Percentiles rank a stretch among this genome's conserved stretches.
phyloP scores from a whole-genome alignment of 164 flowering plant species.

The Aristolochia californica region DNA sequence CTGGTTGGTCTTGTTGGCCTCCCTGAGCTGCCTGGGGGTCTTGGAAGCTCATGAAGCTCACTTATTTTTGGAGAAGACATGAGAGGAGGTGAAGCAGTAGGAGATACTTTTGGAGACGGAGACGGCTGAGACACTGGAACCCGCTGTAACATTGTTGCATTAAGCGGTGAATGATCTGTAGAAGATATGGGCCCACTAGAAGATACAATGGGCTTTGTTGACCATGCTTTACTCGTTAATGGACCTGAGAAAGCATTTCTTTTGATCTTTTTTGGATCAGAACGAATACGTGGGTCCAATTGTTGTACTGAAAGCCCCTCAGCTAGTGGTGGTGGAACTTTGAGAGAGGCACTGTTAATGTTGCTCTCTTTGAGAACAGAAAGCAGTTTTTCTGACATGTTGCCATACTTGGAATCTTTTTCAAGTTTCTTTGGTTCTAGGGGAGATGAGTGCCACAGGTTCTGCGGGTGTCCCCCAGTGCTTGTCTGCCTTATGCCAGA shows the following conservation, averaged over 20 bases:
- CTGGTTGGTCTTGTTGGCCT: constrained; percentile 21
- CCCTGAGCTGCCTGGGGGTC: constrained; percentile 44
- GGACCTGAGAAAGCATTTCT: constrained; percentile 78
- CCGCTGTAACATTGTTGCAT: constrained; percentile 8
- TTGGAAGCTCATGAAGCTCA: constrained; percentile 95
- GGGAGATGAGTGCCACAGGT: constrained; percentile 65
- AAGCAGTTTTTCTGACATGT: constrained; percentile 14
- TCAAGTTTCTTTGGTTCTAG: constrained; percentile 35
- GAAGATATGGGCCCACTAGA: constrained; percentile 36
- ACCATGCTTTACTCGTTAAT: constrained; percentile 35
- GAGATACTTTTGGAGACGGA: constrained; percentile 51
- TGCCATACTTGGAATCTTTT: constrained; percentile 18
- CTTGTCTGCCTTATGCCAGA: constrained; percentile 21
- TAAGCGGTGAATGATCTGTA: constrained; percentile 27
- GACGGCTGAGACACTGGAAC: constrained; percentile 26
- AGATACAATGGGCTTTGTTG: constrained; percentile 27
- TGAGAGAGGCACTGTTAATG: constrained; percentile 25
- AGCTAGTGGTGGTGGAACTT: constrained; percentile 42
- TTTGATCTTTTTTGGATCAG: constrained; percentile 45
- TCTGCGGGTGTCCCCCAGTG: constrained; percentile 17
- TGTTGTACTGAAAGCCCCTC: constrained; percentile 29
- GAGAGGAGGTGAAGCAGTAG: constrained; percentile 45
- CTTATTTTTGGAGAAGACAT: constrained; percentile 70
- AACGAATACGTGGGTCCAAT: constrained; percentile 19
- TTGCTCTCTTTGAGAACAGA: constrained; percentile 67